Conservation (phyloP, 2,329 filamentous ascomycete genomes). For the Cyclaneusma minus region DNA sequence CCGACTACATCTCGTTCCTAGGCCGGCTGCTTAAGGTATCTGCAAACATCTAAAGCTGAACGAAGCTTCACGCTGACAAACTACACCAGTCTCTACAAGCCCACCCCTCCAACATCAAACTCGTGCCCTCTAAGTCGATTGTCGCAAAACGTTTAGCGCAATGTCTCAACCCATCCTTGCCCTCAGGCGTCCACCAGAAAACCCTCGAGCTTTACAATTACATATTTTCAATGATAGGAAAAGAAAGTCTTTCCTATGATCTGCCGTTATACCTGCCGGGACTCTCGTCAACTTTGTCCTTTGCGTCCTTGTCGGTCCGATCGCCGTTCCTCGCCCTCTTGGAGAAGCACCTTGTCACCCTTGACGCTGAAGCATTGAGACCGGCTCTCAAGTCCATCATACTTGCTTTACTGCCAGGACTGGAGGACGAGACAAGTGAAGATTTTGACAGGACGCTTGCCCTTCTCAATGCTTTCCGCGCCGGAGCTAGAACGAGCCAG, state of each 20-base stretch:
- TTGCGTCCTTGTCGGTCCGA: conserved; percentile 83
- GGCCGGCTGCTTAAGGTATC: conserved; percentile 74
- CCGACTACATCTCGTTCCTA: conserved; percentile 96
- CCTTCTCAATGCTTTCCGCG: conserved; percentile 64
- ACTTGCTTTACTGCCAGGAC: conserved; percentile 71
- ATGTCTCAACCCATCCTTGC: conserved; percentile 83
- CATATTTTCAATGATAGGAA: conserved; percentile 75
- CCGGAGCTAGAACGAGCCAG: conserved; percentile 39
- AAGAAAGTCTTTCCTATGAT: conserved; percentile 65
- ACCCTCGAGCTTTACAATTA: conserved; percentile 85
- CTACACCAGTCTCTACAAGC: conserved; percentile 64
- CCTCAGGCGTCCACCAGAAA: conserved; percentile 95
- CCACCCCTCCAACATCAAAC: conserved; percentile 53
- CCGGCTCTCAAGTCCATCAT: conserved; percentile 85
- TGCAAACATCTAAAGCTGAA: conserved; percentile 2
- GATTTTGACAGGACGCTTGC: conserved; percentile 83
- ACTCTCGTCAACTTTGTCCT: conserved; percentile 75
- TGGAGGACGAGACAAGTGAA: conserved; percentile 94
- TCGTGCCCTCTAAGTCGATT: conserved; percentile 66
- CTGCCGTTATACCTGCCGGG: conserved; percentile 82
- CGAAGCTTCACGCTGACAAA: conserved; percentile 1
- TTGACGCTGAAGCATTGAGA: conserved; percentile 57
- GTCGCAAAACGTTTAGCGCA: conserved; percentile 88
- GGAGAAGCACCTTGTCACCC: conserved; percentile 60
- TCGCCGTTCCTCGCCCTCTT: conserved; percentile 73